Evolutionary conservation across 345 rosid species (phyloP).

Genomic region (Eucalyptus curtisii): DNA sequence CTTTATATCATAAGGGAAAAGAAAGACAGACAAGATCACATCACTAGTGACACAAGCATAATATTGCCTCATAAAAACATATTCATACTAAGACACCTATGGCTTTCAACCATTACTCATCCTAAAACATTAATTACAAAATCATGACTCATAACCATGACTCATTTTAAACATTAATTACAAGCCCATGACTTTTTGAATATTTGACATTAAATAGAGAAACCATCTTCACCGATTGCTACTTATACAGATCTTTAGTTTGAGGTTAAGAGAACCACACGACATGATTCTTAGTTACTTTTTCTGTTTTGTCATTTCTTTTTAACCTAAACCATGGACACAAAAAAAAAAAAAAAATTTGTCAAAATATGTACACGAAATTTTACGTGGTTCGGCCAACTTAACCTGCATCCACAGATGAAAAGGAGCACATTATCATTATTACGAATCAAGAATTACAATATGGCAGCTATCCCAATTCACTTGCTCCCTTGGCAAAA

Average conservation of each 20-base stretch:
- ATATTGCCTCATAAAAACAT: too few species aligned
- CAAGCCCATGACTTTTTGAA: neutral
- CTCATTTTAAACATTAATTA: too few species aligned
- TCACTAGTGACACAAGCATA: too few species aligned
- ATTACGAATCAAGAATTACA: neutral
- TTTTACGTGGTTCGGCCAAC: neutral
- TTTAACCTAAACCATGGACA: neutral
- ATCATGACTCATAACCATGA: too few species aligned
- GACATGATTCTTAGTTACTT: too few species aligned
- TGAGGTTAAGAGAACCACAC: too few species aligned
- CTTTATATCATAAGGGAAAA: too few species aligned
- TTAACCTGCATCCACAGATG: neutral
- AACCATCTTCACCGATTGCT: neutral
- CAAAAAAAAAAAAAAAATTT: neutral
- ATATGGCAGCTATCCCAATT: neutral
- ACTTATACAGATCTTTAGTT: neutral
- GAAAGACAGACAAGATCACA: too few species aligned
- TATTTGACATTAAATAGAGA: neutral
- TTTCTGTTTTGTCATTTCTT: neutral
- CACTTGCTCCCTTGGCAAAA: neutral
- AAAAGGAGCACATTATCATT: neutral
- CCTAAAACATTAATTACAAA: too few species aligned
- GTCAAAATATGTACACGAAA: neutral
- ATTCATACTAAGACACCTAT: neutral
- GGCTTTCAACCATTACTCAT: too few species aligned